Base-by-base conservation (phyloP, 495 filamentous ascomycete genomes). In the Hyaloscypha finlandica region DNA sequence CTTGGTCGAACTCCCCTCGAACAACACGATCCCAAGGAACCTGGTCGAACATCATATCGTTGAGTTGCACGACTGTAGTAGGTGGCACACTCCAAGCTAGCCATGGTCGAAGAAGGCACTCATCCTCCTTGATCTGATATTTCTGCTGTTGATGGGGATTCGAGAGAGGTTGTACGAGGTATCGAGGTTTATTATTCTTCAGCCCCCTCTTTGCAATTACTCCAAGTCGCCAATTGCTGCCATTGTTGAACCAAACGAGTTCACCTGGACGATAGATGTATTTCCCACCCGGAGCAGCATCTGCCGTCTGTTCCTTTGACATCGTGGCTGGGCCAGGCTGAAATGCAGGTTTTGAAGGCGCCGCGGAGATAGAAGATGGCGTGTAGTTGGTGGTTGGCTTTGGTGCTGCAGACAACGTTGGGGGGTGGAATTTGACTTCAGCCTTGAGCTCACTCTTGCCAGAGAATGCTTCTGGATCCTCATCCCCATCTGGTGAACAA, bases 41-140 rank as follows among this genome's bases (percentile, higher is more conserved):
- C 48, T 76, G 76, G 4, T 85, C 81, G 69, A 81, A 89, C 14
- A 69, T 67, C 5, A 74, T 45, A 52, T 68, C 73, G 9, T 70
- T 61, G 4, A 80, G 65, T 20, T 42, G 64, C 35, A 63, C 25
- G 71, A 75, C 56, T 37, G 63, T 76, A 35, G 79, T 70, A 59
- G 69, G 61, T 5, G 86, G 86, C 29, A 82, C 82, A 63, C 81
- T 86, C 86, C 87, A 88, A 3, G 86, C 87, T 35, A 89, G 78
- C 86, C 86, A 89, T 3, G 87, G 87, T 29, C 85, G 77, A 16
- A 89, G 69, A 8, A 73, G 58, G 5, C 63, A 59, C 54, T 86
- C 77, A 14, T 75, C 63, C 12, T 73, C 69, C 19, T 83, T 80
- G 4, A 79, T 71, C 48, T 77, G 74, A 0, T 73, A 45, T 9